A percentile compares a stretch with the other conserved stretches of the same genome.
Evolutionary conservation across 2,329 filamentous ascomycete genomes (phyloP).

Genomic region (Trichothecium roseum): DNA sequence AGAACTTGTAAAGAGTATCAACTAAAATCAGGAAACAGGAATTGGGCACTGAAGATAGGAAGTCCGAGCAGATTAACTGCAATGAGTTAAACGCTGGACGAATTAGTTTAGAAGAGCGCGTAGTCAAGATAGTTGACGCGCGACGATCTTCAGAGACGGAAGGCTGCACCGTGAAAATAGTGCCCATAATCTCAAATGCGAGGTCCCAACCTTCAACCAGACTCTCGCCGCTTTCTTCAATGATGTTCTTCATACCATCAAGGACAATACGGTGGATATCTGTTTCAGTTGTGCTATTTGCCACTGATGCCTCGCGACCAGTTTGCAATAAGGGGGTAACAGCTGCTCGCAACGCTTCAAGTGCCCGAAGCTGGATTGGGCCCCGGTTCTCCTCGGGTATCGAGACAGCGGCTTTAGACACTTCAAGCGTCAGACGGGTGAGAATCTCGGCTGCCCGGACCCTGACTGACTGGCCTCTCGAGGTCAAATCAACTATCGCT

Average conservation of each 20-base stretch:
- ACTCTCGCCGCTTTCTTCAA: slow-evolving; percentile 82
- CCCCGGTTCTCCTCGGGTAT: slow-evolving; percentile 41
- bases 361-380: slow-evolving; percentile 59
- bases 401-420: slow-evolving; percentile 43
- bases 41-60: slow-evolving; percentile 62
- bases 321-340: slow-evolving; percentile 44
- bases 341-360: slow-evolving; percentile 55
- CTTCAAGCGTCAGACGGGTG: slow-evolving; percentile 45
- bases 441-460: slow-evolving; percentile 55
- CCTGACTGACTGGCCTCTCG: slow-evolving; percentile 41
- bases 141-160: slow-evolving; percentile 5
- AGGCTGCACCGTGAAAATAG: slow-evolving; percentile 52
- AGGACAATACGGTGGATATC: slow-evolving; percentile 74
- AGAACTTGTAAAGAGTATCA: slow-evolving; percentile 82
- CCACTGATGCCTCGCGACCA: slow-evolving; percentile 38
- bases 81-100: slow-evolving; percentile 80
- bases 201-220: slow-evolving; percentile 77
- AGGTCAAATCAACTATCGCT: slow-evolving; percentile 34
- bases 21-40: slow-evolving; percentile 68
- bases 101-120: slow-evolving; percentile 63
- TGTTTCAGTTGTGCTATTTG: slow-evolving; percentile 54
- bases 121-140: slow-evolving; percentile 22
- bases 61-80: slow-evolving; percentile 91
- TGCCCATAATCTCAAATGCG: slow-evolving; percentile 75
- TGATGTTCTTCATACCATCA: slow-evolving; percentile 68